A percentile compares a stretch with the other conserved stretches of the same genome.
Evolutionary conservation across 2,329 filamentous ascomycete species (phyloP).

Genomic region (Conoideocrella luteorostrata): DNA sequence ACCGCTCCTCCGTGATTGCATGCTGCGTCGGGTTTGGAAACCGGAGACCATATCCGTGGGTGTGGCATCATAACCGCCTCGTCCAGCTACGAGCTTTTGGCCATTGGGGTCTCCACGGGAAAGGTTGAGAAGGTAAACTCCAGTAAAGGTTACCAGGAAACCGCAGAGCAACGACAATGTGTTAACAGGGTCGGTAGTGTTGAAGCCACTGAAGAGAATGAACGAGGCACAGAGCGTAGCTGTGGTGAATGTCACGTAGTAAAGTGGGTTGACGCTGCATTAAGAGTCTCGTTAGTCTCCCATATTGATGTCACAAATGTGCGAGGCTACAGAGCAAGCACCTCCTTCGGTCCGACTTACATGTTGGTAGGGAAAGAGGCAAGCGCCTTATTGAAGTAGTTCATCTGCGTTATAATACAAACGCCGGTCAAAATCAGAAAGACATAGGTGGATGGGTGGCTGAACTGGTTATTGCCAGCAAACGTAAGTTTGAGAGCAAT

Average conservation of each 20-base stretch:
- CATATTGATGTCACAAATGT: not conserved
- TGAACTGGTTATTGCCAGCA: constrained; percentile 89
- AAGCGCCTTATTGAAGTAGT: constrained; percentile 98
- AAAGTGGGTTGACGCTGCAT: constrained; percentile 81
- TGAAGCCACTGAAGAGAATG: constrained; percentile 93
- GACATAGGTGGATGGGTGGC: constrained; percentile 90
- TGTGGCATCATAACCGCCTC: constrained; percentile 63
- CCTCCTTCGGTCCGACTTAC: no score
- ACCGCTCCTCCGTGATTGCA: constrained; percentile 79
- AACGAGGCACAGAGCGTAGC: constrained; percentile 91
- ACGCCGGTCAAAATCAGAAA: constrained; percentile 90
- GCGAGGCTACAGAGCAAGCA: constrained; percentile 13
- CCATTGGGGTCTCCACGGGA: constrained; percentile 87
- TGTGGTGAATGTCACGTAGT: constrained; percentile 97
- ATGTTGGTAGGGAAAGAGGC: constrained; percentile 97
- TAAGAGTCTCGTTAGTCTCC: constrained; percentile 10
- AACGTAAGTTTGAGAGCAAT: constrained; percentile 96
- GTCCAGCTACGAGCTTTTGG: constrained; percentile 55
- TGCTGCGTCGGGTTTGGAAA: constrained; percentile 83
- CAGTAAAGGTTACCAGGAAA: constrained; percentile 90
- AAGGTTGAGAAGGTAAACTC: constrained; percentile 94
- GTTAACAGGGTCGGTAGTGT: constrained; percentile 86
- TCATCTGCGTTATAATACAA: constrained; percentile 98
- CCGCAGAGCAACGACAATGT: constrained; percentile 88
- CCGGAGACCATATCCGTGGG: constrained; percentile 89